Evolutionary conservation across 176 grass and related monocot genomes (phyloP), one percentile per base, ranked within the genome.

Genomic region (Ensete glaucum): DNA sequence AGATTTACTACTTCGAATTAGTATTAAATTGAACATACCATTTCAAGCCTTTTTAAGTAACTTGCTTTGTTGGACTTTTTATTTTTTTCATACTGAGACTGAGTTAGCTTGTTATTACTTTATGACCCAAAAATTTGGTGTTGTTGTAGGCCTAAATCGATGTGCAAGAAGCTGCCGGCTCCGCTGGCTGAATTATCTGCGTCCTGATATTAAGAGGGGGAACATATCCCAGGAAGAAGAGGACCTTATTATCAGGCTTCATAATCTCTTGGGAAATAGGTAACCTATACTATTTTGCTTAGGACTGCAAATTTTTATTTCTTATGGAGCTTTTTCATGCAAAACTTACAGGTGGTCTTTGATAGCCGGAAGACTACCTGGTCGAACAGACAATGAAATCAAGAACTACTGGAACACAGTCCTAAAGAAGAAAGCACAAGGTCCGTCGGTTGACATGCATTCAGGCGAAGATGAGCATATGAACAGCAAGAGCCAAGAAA

Each of bases 231-330:
- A 22, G 13, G 73, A 75, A 17, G 73, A 75, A 19, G 73, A 75
- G 73, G 53, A 75, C 34, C 73, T 75, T 10, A 75, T 60, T 26
- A 53, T 75, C 15, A 59, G 73, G 27, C 73, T 75, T 54, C 73
- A 75, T 21, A 59, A 62, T 54, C 73, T 75, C 27, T 75, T 75
- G 19, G 73, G 73, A 49, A 73, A 75, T 20, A 60, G 73, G 73
- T 75, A 43, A 50, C 5, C 13, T 20, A 1, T 53, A 73, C 51
- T 27, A 29, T 17, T 22, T 22, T 73, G 71, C 22, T 73, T 8
- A 16, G 11, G 53, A 50, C 20, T 22, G 20, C 51, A 15, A 20
- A 24, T 14, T 25, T 25, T 25, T 6, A 60, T 19, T 76, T 2
- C 27, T 49, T 27, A 16, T 60, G 64, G 34, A 15, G n/a, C 8